Conservation (phyloP, 495 filamentous ascomycete species). For the Parathielavia hyrcaniae region DNA sequence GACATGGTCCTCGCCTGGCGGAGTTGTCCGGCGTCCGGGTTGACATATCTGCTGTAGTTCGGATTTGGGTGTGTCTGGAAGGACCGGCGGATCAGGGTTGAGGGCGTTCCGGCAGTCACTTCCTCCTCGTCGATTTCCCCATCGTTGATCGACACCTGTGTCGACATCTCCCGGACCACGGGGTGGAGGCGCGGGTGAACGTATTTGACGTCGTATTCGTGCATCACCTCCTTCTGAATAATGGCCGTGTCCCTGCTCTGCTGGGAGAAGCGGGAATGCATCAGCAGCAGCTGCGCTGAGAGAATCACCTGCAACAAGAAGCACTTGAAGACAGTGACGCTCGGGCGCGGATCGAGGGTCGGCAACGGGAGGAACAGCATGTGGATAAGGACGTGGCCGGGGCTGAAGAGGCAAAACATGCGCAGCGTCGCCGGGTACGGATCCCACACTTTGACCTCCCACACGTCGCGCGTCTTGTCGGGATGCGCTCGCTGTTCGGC, state of each 20-base stretch:
- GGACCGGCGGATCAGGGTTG: slow-evolving; percentile 68
- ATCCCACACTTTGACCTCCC: slow-evolving; percentile 93
- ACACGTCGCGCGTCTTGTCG: slow-evolving; percentile 79
- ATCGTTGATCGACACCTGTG: slow-evolving; percentile 54
- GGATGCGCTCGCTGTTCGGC: slow-evolving; percentile 78
- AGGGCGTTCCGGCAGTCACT: slow-evolving; percentile 69
- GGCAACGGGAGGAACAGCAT: slow-evolving; percentile 76
- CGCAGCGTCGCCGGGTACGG: slow-evolving; percentile 75
- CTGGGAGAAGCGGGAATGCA: slow-evolving; percentile 66
- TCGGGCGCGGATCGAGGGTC: slow-evolving; percentile 68
- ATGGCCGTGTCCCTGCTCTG: slow-evolving; percentile 78
- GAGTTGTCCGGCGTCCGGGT: slow-evolving; percentile 51
- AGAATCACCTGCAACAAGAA: slow-evolving; percentile 64
- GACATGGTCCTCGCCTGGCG: slow-evolving; percentile 22
- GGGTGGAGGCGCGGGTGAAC: slow-evolving; percentile 84
- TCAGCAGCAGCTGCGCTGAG: slow-evolving; percentile 66
- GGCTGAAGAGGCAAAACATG: slow-evolving; percentile 86
- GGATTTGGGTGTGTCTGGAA: slow-evolving; percentile 85
- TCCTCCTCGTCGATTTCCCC: slow-evolving; percentile 43
- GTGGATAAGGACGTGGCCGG: slow-evolving; percentile 84
- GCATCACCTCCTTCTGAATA: slow-evolving; percentile 84
- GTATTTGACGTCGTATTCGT: slow-evolving; percentile 93
- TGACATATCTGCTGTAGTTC: slow-evolving; percentile 72
- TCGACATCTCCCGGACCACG: slow-evolving; percentile 75
- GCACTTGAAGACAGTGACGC: slow-evolving; percentile 75